These are phyloP conservation scores for Limnomonas spitsbergensis DNA, from an alignment of 139 green algal species.

Conservation along the genomic window DNA sequence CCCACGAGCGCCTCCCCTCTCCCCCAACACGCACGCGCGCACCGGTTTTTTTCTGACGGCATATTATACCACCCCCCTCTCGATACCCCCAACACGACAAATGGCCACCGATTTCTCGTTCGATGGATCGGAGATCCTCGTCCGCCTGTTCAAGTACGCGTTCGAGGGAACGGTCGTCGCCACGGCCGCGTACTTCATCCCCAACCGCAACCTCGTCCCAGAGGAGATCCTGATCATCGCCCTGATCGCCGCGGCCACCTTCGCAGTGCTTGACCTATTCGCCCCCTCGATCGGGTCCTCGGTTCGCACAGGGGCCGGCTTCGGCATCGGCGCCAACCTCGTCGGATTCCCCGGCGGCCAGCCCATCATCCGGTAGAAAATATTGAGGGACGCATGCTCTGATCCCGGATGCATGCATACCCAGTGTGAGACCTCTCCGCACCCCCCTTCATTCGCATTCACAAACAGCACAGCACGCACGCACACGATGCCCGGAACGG, in stretches of 20 bases:
- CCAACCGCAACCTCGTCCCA: not conserved
- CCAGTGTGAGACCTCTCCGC: too few relatives aligned
- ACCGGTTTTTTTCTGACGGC: not conserved
- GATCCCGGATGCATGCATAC: too few relatives aligned
- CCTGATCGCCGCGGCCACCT: slow-evolving; percentile 24
- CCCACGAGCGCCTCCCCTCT: too few relatives aligned
- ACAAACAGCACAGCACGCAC: too few relatives aligned
- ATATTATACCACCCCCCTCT: not conserved
- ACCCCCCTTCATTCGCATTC: too few relatives aligned
- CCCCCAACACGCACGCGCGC: not conserved
- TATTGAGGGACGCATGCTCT: too few relatives aligned
- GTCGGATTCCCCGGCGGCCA: slow-evolving; percentile 17
- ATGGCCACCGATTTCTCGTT: not conserved
- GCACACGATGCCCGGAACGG: too few relatives aligned
- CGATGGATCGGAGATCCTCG: slow-evolving; percentile 14
- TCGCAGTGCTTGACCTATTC: slow-evolving; percentile 27
- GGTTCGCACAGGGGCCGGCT: slow-evolving; percentile 20
- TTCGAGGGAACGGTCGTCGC: slow-evolving; percentile 17
- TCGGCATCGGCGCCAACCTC: slow-evolving; percentile 25
- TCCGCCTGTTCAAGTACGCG: slow-evolving; percentile 20
- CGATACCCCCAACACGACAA: not conserved
- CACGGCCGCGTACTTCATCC: slow-evolving; percentile 23
- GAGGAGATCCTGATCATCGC: slow-evolving; percentile 18
- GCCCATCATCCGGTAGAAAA: not conserved
- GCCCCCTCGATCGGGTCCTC: slow-evolving; percentile 17